Evolutionary conservation across 805 yeast species (phyloP), one percentile per base, ranked within the genome.

Genomic region (Zygosaccharomyces pseudorouxii): DNA sequence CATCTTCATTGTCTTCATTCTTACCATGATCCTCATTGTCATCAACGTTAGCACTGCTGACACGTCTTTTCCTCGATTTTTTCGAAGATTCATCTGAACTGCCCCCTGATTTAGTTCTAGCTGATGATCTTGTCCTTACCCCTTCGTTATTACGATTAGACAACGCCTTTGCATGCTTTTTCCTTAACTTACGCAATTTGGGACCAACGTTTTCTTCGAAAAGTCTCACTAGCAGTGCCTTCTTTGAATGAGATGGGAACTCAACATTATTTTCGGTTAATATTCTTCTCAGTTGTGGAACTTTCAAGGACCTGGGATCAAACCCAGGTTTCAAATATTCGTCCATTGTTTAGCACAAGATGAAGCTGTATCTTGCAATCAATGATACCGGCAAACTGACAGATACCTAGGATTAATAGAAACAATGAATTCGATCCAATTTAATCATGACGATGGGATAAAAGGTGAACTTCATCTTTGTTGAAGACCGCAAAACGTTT

Each of bases 271-370:
- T 77, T 47, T 78, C 82, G 10, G 73, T 66, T 46, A 92, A 71
- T 19, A 88, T 74, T 19, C 80, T 76, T 58, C 93, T 76, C 60
- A 92, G 72, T 50, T 86, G 80, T 3, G 89, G 80, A 19, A 87
- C 82, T 45, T 81, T 84, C 54, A 85, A 70, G 35, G 74, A 70
- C 22, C 74, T 69, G 5, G 92, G 85, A 61, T 89, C 82, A 64
- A 86, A 88, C n/a, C 75, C 87, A 66, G 63, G 47, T 28, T 59
- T 38, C 42, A 62, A 35, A 49, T 60, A 57, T 18, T 56, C 58
- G 12, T 20, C 37, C 37, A 33, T 33, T 8, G 9, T 33, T 33
- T 16, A 14, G 16, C 7, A 4, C 8, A 33, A 16, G 5, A 11
- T 18, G 9, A 33, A 30, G 8, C 37, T 5, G 10, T 7, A 25